phyloP scores from a whole-genome alignment of 371 early-diverging fungal species.

The Conidiobolus incongruus region DNA sequence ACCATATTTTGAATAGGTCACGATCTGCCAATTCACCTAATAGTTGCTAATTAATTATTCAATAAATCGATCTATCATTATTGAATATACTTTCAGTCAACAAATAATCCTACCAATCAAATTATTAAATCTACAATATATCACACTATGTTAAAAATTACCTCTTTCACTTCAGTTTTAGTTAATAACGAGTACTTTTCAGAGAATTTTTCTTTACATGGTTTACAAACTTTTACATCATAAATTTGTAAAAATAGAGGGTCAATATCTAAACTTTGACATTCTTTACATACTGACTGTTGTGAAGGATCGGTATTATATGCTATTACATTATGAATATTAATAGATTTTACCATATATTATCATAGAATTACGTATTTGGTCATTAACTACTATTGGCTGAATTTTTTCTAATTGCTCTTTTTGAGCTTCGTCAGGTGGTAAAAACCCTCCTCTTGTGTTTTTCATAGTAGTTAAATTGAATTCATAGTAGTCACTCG shows the following conservation, averaged over 20 bases:
- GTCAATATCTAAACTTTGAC: slow-evolving; percentile 7
- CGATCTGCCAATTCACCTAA: slow-evolving; percentile 57
- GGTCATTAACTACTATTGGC: slow-evolving; percentile 10
- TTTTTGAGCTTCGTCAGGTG: slow-evolving; percentile 19
- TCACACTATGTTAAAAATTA: slow-evolving; percentile 9
- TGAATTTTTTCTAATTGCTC: slow-evolving; percentile 10
- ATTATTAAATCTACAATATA: too few species aligned
- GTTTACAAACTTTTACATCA: slow-evolving; percentile 4
- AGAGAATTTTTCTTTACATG: slow-evolving; percentile 5
- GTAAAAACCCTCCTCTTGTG: slow-evolving; percentile 64
- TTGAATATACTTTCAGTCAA: slow-evolving; percentile 10
- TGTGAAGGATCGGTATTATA: slow-evolving; percentile 1
- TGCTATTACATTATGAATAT: slow-evolving; percentile 14
- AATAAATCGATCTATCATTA: too few species aligned
- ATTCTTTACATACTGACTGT: slow-evolving; percentile 7
- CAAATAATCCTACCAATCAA: slow-evolving; percentile 10
- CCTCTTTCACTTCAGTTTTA: slow-evolving; percentile 16
- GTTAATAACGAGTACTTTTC: slow-evolving; percentile 12
- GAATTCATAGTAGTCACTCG: slow-evolving; percentile 33
- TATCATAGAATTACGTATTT: slow-evolving; percentile 1
- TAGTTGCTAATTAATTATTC: background rate
- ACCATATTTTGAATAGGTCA: slow-evolving; percentile 56
- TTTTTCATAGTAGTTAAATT: slow-evolving; percentile 56
- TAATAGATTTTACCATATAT: slow-evolving; percentile 2
- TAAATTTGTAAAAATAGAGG: slow-evolving; percentile 5